Conservation (phyloP, 305 asterid species). For the Nicotiana rustica region DNA sequence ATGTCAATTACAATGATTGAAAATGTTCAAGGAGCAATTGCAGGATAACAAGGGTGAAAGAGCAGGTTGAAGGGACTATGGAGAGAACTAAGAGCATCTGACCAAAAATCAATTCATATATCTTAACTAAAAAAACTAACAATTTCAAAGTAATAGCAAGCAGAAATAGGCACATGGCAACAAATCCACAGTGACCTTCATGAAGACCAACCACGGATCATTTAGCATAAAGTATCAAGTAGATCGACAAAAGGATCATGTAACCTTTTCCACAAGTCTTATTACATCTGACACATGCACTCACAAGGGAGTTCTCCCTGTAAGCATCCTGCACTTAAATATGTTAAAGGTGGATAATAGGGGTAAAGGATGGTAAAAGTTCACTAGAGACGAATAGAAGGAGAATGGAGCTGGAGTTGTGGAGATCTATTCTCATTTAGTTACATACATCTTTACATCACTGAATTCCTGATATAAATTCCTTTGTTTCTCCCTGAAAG, state of each 20-base stretch:
- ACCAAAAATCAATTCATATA: neutral
- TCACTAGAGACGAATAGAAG: neutral
- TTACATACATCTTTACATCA: neutral
- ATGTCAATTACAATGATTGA: neutral
- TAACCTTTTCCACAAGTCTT: neutral
- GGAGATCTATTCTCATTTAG: neutral
- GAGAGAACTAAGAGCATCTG: conserved; percentile 15
- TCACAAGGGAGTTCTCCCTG: neutral
- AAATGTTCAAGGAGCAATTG: neutral
- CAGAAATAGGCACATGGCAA: conserved; percentile 8
- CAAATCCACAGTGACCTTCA: neutral
- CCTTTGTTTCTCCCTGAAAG: neutral
- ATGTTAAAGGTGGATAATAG: neutral
- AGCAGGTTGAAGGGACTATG: neutral
- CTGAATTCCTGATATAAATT: conserved; percentile 15
- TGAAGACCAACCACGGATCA: neutral
- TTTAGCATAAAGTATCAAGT: neutral
- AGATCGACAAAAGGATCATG: neutral
- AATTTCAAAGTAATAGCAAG: conserved; percentile 5
- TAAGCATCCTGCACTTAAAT: conserved; percentile 3
- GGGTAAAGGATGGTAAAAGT: neutral
- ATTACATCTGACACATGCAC: neutral
- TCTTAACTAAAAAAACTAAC: neutral
- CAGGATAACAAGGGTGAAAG: neutral
- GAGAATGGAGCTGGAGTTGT: neutral